phyloP scores from a whole-genome alignment of 164 flowering plant genomes.

The Cinnamomum chago region DNA sequence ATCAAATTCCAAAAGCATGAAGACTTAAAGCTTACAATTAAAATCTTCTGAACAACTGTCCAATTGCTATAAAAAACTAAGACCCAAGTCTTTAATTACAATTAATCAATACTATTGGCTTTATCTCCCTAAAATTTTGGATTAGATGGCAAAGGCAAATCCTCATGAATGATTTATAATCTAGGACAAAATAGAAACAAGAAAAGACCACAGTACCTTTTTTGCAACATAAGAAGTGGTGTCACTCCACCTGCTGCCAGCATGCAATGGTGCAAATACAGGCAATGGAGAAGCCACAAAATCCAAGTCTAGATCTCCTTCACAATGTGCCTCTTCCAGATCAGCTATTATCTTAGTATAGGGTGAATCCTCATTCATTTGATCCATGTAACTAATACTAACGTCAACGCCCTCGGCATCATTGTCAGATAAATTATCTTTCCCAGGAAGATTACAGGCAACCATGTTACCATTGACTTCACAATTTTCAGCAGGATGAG shows the following conservation, averaged over 20 bases:
- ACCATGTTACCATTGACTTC: conserved; percentile 1
- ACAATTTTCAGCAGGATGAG: conserved; percentile 7
- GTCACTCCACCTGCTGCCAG: conserved; percentile 68
- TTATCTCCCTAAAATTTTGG: no score
- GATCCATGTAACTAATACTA: conserved; percentile 19
- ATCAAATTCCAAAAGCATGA: no score
- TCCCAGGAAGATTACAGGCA: conserved; percentile 19
- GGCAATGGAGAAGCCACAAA: conserved; percentile 27
- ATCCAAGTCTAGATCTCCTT: conserved; percentile 33
- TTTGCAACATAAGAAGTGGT: conserved; percentile 53
- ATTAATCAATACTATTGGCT: background rate
- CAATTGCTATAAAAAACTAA: background rate
- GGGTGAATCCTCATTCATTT: conserved; percentile 59
- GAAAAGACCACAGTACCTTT: conserved; percentile 47
- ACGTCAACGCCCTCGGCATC: conserved; percentile 13
- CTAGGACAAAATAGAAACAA: background rate
- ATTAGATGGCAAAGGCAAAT: background rate
- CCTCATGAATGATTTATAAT: conserved; percentile 7
- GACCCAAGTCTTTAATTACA: background rate
- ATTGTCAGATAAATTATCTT: conserved; percentile 19
- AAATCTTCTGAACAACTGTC: background rate
- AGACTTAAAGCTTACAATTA: no score
- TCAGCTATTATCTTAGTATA: conserved; percentile 31
- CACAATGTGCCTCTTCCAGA: conserved; percentile 35
- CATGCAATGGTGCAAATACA: conserved; percentile 26